These are phyloP conservation scores for Neostapfia colusana DNA, from an alignment of 176 grass and related monocot genomes.

Conservation along the genomic window DNA sequence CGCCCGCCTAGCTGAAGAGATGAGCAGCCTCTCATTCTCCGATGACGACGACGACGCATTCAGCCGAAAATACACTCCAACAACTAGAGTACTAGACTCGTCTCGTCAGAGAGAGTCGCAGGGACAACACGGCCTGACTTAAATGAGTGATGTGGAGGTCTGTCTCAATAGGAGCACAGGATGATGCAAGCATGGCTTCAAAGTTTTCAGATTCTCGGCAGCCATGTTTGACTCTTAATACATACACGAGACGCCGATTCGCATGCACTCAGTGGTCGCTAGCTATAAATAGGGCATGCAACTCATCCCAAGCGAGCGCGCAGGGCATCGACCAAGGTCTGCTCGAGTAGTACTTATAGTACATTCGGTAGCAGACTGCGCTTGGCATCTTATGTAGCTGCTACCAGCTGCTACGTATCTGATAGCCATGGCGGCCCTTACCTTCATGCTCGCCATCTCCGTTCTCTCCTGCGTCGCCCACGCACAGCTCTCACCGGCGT, in stretches of 20 bases:
- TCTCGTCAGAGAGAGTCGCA: neutral
- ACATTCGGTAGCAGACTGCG: neutral
- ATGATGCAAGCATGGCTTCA: neutral
- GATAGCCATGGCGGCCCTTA: conserved; percentile 33
- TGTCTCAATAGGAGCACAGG: neutral
- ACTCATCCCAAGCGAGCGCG: neutral
- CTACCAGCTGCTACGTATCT: neutral
- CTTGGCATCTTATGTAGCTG: neutral
- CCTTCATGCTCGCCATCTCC: conserved; percentile 31
- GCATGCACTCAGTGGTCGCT: neutral
- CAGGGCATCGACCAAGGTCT: neutral
- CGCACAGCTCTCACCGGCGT: conserved; percentile 49
- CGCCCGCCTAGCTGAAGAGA: neutral
- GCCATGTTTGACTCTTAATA: conserved; percentile 11
- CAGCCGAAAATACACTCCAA: neutral
- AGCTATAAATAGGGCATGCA: conserved; percentile 22
- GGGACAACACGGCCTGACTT: conserved; percentile 5
- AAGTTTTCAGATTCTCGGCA: conserved; percentile 6
- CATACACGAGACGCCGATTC: neutral
- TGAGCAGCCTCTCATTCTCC: neutral
- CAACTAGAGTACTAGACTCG: neutral
- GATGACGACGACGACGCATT: neutral
- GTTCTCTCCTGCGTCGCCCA: conserved; percentile 30
- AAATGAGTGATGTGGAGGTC: neutral
- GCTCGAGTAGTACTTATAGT: neutral